Base-by-base conservation (phyloP, 73 alveolate genomes). In the Urostyla sp. region DNA sequence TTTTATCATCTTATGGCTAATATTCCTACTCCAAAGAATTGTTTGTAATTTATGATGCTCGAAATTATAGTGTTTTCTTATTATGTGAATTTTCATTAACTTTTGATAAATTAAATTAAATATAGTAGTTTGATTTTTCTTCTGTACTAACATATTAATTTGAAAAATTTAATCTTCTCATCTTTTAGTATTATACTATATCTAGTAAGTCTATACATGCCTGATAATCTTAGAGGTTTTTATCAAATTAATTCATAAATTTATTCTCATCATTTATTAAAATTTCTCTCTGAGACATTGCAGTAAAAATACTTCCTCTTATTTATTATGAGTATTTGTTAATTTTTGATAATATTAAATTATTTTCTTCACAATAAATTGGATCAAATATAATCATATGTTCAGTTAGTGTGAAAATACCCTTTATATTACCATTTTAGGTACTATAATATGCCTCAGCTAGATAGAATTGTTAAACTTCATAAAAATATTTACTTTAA, bases 391-490 rank as follows among this genome's bases (percentile, higher is more conserved):
- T 43, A 0, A 84, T 37, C 49, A 72, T 24, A 18, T 82, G 63
- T 55, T 75, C 88, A 32, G 92, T 24, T 0, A 84, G 46, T 0
- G 88, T 84, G 21, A 84, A 48, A 32, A 59, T 56, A 4, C 92
- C 92, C 40, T 84, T 84, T 7, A 84, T 79, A 59, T 79, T 73
- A 18, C 92, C 92, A 23, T 74, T 53, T 28, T 58, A 49, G 8
- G 92, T 84, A 27, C 92, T 74, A 61, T 84, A 84, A 59, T 84
- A 84, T n/a, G 78, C 83, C 26, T 84, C 92, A 43, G 84, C 76
- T 81, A 43, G 30, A 23, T 53, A 20, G 26, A 8, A 8, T 51
- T 51, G 21, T 51, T 11, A 20, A 6, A 13, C 10, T 21, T 2
- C 4, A 10, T n/a, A 18, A 31, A 27, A 58, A 35, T 15, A 27